These are phyloP conservation scores for Xylaria grammica DNA, from an alignment of 495 filamentous ascomycete genomes.

Conservation along the genomic window DNA sequence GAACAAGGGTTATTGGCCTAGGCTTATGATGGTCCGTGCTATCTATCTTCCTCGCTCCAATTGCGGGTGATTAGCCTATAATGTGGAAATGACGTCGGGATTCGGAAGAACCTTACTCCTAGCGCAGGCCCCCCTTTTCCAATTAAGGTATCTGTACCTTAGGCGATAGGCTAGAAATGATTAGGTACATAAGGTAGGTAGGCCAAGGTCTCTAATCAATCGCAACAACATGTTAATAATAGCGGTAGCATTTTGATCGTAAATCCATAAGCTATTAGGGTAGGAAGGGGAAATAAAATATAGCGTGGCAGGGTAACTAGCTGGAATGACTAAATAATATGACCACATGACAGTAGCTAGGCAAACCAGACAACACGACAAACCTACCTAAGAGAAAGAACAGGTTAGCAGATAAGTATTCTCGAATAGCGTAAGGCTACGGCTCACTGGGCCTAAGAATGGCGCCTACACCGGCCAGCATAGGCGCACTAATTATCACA, in stretches of 20 bases:
- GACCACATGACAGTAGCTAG: too few species aligned
- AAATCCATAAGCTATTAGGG: too few species aligned
- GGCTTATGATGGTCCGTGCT: not conserved
- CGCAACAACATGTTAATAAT: not conserved
- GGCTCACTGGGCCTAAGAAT: not conserved
- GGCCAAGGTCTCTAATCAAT: not conserved
- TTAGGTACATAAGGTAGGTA: not conserved
- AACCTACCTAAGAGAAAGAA: not conserved
- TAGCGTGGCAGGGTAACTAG: too few species aligned
- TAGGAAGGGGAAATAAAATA: too few species aligned
- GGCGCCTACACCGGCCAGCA: too few species aligned
- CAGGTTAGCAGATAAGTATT: too few species aligned
- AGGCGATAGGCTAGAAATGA: slow-evolving; percentile 1
- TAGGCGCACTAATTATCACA: too few species aligned
- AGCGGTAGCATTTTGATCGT: too few species aligned
- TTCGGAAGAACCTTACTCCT: slow-evolving; percentile 25
- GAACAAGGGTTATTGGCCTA: not conserved
- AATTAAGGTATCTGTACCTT: not conserved
- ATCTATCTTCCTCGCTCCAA: too few species aligned
- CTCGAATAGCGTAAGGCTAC: too few species aligned
- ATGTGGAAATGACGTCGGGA: not conserved
- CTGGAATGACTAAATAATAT: too few species aligned
- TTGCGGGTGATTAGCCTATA: not conserved
- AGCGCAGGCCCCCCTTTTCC: slow-evolving; percentile 12
- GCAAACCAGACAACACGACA: not conserved